Evolutionary conservation across 208 protist genomes (phyloP).

Genomic region (Chromosphaera perkinsii): DNA sequence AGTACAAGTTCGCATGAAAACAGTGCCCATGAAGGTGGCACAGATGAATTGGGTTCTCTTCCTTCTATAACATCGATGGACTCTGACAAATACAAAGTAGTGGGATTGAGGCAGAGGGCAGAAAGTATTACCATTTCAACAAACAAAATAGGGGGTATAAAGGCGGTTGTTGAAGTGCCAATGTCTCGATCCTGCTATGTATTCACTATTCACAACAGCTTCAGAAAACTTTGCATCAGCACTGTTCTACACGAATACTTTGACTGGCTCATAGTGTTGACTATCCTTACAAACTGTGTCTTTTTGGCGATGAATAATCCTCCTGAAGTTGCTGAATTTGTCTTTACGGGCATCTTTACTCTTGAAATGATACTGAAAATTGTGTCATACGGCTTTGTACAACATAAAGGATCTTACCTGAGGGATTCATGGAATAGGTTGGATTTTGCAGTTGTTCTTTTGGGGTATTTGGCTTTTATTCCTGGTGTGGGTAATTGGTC

Average conservation of each 20-base stretch:
- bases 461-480: conserved; percentile 54
- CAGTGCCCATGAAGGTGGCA: no score
- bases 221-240: neutral
- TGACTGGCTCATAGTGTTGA: conserved; percentile 9
- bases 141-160: no score
- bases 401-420: no score
- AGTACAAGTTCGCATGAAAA: no score
- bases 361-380: conserved; percentile 72
- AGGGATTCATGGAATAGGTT: conserved; percentile 80
- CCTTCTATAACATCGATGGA: no score
- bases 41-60: no score
- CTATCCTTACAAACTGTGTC: conserved; percentile 20
- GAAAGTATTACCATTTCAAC: no score
- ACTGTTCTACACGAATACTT: neutral
- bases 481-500: conserved; percentile 50
- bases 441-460: conserved; percentile 57
- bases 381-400: conserved; percentile 70
- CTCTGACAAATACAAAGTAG: no score
- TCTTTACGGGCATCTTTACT: conserved; percentile 70
- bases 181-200: no score
- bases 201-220: no score
- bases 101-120: no score
- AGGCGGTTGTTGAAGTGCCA: no score
- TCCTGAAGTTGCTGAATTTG: conserved; percentile 55
- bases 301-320: conserved; percentile 13